Evolutionary conservation across 768 basidiomycete genomes (phyloP).

Genomic region (Calocybe indica): DNA sequence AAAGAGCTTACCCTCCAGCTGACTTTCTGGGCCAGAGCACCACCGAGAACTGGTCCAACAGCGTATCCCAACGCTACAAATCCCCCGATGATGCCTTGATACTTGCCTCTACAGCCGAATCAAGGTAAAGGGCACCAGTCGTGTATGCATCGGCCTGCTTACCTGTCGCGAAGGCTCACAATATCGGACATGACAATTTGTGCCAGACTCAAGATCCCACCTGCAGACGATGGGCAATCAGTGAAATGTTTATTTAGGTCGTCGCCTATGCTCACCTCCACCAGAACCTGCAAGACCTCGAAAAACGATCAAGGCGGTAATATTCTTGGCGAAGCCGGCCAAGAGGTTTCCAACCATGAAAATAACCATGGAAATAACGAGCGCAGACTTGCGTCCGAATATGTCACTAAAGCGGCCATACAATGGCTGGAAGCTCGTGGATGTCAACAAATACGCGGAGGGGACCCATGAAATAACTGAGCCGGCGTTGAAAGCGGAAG

Average conservation of each 20-base stretch:
- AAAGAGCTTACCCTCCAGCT: conserved; percentile 48
- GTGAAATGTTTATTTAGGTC: background rate
- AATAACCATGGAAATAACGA: conserved; percentile 51
- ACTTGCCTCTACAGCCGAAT: conserved; percentile 50
- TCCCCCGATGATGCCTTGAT: conserved; percentile 67
- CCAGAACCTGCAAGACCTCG: conserved; percentile 66
- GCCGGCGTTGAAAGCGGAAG: conserved; percentile 58
- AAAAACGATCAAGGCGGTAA: conserved; percentile 64
- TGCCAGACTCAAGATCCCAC: conserved; percentile 61
- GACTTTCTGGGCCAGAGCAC: conserved; percentile 53
- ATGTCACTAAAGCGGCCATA: conserved; percentile 64
- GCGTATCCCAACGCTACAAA: conserved; percentile 54
- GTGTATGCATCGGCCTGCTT: conserved; percentile 5
- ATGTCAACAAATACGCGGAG: conserved; percentile 64
- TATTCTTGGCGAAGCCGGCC: conserved; percentile 60
- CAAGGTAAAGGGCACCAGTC: background rate
- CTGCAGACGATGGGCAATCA: conserved; percentile 11
- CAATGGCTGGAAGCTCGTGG: conserved; percentile 55
- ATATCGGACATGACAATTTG: conserved; percentile 74
- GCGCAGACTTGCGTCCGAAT: conserved; percentile 57
- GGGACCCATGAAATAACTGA: conserved; percentile 67
- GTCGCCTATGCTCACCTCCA: conserved; percentile 33
- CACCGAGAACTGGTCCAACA: conserved; percentile 65
- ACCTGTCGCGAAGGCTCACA: conserved; percentile 64
- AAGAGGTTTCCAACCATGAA: conserved; percentile 63